Evolutionary conservation across 208 protist species (phyloP), one percentile per base, ranked within the genome.

Genomic region (Trypanosoma caninum): DNA sequence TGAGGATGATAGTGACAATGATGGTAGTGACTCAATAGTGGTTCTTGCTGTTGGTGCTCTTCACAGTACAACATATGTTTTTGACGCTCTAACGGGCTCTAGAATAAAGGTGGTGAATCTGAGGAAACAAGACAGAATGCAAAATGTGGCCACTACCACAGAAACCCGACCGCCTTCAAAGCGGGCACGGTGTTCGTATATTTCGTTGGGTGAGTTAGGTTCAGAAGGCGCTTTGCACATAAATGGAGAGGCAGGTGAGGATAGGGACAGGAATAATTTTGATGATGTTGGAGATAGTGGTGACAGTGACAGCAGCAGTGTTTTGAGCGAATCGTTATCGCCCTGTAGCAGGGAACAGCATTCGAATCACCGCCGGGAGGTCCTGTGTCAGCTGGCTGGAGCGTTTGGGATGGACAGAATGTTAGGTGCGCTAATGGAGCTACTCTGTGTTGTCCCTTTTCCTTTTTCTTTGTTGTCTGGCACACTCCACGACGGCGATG

Each of bases 71-170:
- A 53, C 83, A 20, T 83, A 86, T 61, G 69, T 87, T 27, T 89
- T 81, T 45, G 68, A 93, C 59, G 86, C 80, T 18, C 35, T 89
- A 28, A 86, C 59, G 25, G 86, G 86, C 5, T 75, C 78, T 30
- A 71, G 63, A 23, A 25, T 76, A 1, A 62, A 75, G 30, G 59
- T 80, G 14, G 56, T 74, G 7, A 44, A 55, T 40, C 16, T 69
- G 59, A 8, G 58, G 28, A 67, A 67, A 22, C 58, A 71, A 0
- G 63, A 63, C 0, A 45, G 52, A 10, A 30, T 62, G 5, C 44
- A 64, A 31, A 47, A 57, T 25, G 47, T 34, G 14, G 14, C 3
- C 5, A 27, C 25, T 27, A 27, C 37, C 6, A 0, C 18, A 33
- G 45, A 59, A 53, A 35, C 27, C 10, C 55, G 50, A 14, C 55